Percentiles rank a stretch among this genome's conserved stretches.
phyloP scores from a whole-genome alignment of 768 basidiomycete genomes.

The Tubosaeta sp. region DNA sequence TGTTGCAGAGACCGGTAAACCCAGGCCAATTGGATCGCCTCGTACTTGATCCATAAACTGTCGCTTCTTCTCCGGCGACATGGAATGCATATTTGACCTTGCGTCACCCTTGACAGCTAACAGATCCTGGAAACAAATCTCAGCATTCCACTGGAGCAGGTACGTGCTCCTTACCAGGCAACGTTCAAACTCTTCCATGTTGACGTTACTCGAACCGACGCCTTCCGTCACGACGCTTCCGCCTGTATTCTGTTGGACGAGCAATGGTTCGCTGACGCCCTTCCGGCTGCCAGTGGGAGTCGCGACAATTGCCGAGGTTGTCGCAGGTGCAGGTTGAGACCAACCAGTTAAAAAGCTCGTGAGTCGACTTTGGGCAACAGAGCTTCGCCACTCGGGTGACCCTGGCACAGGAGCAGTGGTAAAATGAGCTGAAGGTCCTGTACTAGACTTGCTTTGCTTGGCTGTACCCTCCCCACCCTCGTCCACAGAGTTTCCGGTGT shows the following conservation, averaged over 20 bases:
- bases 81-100: constrained; percentile 55
- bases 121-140: constrained; percentile 49
- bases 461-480: constrained; percentile 60
- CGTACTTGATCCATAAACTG: constrained; percentile 60
- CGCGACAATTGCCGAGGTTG: constrained; percentile 27
- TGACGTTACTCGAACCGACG: constrained; percentile 29
- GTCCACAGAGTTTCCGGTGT: constrained; percentile 32
- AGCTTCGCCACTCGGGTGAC: constrained; percentile 47
- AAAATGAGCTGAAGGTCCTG: constrained; percentile 20
- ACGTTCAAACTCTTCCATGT: constrained; percentile 53
- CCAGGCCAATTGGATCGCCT: constrained; percentile 27
- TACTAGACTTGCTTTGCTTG: constrained; percentile 39
- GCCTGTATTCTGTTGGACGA: constrained; percentile 46
- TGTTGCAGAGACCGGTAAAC: constrained; percentile 39
- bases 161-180: constrained; percentile 54
- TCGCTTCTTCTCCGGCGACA: constrained; percentile 61
- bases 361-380: constrained; percentile 54
- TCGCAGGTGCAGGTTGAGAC: constrained; percentile 46
- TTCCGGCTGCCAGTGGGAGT: constrained; percentile 41
- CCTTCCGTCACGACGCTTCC: constrained; percentile 29
- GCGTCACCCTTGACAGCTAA: constrained; percentile 70
- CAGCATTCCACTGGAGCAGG: constrained; percentile 1
- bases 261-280: constrained; percentile 69
- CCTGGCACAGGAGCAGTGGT: constrained; percentile 19
- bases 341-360: constrained; percentile 67